A percentile compares a stretch with the other conserved stretches of the same genome.
These are phyloP conservation scores for Leccinellum rugosiceps DNA, from an alignment of 768 basidiomycete species.

Conservation along the genomic window DNA sequence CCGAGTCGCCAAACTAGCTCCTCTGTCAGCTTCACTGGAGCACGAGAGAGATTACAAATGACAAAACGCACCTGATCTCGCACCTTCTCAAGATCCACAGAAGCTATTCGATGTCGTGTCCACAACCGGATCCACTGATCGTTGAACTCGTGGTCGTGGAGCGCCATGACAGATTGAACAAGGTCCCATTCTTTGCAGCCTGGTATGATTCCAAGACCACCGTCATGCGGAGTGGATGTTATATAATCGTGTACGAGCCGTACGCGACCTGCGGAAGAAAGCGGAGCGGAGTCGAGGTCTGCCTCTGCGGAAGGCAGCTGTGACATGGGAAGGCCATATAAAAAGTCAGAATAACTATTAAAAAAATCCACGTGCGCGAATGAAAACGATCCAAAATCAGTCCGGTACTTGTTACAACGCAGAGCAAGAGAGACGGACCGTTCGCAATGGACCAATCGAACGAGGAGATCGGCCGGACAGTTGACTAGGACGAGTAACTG, in stretches of 20 bases:
- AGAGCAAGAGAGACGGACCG: conserved; percentile 46
- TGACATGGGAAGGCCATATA: conserved; percentile 66
- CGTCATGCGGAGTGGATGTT: conserved; percentile 66
- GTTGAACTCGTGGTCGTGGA: conserved; percentile 85
- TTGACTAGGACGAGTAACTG: conserved; percentile 75
- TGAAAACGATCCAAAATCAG: background rate
- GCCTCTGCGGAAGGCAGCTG: conserved; percentile 40
- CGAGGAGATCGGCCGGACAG: conserved; percentile 60
- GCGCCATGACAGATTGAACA: conserved; percentile 74
- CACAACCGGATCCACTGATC: conserved; percentile 74
- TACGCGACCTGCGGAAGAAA: conserved; percentile 74
- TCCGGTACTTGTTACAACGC: background rate
- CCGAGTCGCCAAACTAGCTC: conserved; percentile 67
- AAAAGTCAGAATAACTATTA: conserved; percentile 67
- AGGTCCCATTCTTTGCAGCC: conserved; percentile 72
- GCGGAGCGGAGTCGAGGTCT: conserved; percentile 42
- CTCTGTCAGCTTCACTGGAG: background rate
- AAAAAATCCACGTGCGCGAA: background rate
- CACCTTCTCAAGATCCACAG: conserved; percentile 63
- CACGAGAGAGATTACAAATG: background rate
- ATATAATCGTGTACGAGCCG: conserved; percentile 74
- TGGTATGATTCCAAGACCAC: conserved; percentile 81
- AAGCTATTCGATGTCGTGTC: conserved; percentile 62
- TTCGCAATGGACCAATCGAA: conserved; percentile 68
- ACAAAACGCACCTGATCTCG: conserved; percentile 59